Conservation (phyloP, 2,329 filamentous ascomycete species). For the Ambrosiella cleistominuta region DNA sequence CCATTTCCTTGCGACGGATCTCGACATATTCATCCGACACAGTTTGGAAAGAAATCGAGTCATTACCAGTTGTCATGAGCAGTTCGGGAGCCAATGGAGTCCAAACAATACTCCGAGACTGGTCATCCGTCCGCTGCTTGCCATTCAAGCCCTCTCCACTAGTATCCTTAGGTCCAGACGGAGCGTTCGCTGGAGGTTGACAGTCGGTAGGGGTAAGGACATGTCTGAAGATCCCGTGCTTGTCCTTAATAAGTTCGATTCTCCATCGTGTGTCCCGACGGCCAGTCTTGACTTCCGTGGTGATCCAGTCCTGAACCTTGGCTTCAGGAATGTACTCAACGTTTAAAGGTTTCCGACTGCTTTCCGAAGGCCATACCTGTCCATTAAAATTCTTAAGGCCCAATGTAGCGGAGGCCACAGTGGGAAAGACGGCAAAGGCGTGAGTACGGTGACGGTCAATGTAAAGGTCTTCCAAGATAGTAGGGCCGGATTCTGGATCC, state of each 20-base stretch:
- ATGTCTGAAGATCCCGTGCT: conserved; percentile 36
- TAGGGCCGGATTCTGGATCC: conserved; percentile 30
- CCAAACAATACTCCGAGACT: conserved; percentile 5
- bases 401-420: conserved; percentile 51
- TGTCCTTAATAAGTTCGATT: conserved; percentile 46
- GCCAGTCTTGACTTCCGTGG: conserved; percentile 39
- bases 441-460: conserved; percentile 78
- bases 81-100: conserved; percentile 9
- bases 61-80: conserved; percentile 23
- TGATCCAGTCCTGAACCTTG: conserved; percentile 56
- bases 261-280: conserved; percentile 42
- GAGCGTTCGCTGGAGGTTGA: conserved; percentile 5
- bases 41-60: conserved; percentile 32
- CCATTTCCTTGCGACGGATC: conserved; percentile 43
- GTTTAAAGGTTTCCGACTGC: conserved; percentile 65
- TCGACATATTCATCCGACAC: conserved; percentile 47
- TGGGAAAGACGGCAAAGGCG: conserved; percentile 60
- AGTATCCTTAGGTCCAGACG: conserved; percentile 3
- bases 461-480: conserved; percentile 50
- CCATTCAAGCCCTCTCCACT: background rate
- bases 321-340: conserved; percentile 78
- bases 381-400: conserved; percentile 63
- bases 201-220: conserved; percentile 24
- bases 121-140: background rate
- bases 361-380: conserved; percentile 72